Base-by-base conservation (phyloP, 768 basidiomycete genomes). In the Coprinopsis sp. region DNA sequence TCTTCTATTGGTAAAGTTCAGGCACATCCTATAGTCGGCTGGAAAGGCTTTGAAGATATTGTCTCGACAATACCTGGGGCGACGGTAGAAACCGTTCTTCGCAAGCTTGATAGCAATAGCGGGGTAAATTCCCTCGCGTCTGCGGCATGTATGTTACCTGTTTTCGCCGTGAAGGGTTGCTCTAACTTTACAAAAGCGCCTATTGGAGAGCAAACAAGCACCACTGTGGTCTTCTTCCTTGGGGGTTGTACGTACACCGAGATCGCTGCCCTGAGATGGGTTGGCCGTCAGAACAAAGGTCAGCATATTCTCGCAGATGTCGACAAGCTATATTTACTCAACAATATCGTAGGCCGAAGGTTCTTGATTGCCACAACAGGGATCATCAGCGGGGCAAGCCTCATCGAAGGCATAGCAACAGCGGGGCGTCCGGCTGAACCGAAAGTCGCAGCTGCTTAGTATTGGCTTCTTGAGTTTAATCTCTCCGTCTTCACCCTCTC, bases 201-300 rank as follows among this genome's bases (percentile, higher is more conserved):
- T 24, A 42, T 56, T 33, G 37, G 33, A 42, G 87, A 84, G 51
- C 76, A 78, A 56, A 68, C 77, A 2, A 87, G 82, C 6, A 95
- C 86, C 4, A 95, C 92, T 2, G 78, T 95, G 14, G 88, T 99
- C 8, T 96, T 97, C 68, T 97, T 98, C 78, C 67, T 98, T 25
- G 96, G 96, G 22, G 96, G 95, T 3, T 93, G 93, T 63, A 99
- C 96, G 11, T 96, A 90, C 57, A 95, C 95, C 7, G 96, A 98
- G 69, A 92, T 98, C 49, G 85, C 96, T 29, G 95, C 95, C 5
- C 63, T 99, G 54, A 76, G 96, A 61, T 96, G 92, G 91, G 85
- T 95, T 58, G 77, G 82, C 46, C 78, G 84, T 55, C 91, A 92
- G 63, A 86, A 85, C 54, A 78, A 76, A 74, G 94, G 91, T 81